Base-by-base conservation (phyloP, 768 basidiomycete genomes). In the Hortiboletus campestris region DNA sequence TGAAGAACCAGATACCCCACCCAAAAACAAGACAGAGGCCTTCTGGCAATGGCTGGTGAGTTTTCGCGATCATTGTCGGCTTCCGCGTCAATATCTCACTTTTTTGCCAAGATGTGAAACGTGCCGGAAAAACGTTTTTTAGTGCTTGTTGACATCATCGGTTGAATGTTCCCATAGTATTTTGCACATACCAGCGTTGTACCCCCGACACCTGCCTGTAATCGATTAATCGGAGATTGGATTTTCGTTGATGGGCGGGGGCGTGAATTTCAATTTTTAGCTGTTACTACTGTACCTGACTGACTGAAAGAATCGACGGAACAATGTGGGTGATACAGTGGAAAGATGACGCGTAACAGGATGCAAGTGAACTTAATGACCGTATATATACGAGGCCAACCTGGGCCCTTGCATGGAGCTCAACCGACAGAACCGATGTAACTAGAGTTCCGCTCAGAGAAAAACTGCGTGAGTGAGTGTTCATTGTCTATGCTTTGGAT, bases 11-110 rank as follows among this genome's bases (percentile, higher is more conserved):
- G 88, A 91, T 19, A 80, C 80, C 7, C 83, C 84, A 14, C 89
- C 93, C 3, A 83, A 59, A 63, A 93, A 88, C 67, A 81, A 73
- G 63, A 0, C 73, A 3, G 89, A 89, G 53, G 83, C 82, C 28
- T 78, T 92, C 72, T 94, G 92, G 91, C 73, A 71, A 55, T 89
- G 86, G 86, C 72, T 94, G 70, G 88, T 94, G 58, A 75, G 87
- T 74, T 29, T 6, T 49, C 32, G 0, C 10, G 8, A 19, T 25
- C 25, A 17, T 39, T 10, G 16, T 46, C 47, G 11, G 14, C 25
- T 20, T 32, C 14, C 28, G 28, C 4, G 28, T 22, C 17, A 9
- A 28, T 3, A 6, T 46, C 58, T 63, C 19, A 62, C 36, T 17
- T 45, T 9, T 35, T 44, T n/a, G 8, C 7, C 58, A 44, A 67